Conservation (phyloP, 164 flowering plant species). For the Cinnamomum chago region DNA sequence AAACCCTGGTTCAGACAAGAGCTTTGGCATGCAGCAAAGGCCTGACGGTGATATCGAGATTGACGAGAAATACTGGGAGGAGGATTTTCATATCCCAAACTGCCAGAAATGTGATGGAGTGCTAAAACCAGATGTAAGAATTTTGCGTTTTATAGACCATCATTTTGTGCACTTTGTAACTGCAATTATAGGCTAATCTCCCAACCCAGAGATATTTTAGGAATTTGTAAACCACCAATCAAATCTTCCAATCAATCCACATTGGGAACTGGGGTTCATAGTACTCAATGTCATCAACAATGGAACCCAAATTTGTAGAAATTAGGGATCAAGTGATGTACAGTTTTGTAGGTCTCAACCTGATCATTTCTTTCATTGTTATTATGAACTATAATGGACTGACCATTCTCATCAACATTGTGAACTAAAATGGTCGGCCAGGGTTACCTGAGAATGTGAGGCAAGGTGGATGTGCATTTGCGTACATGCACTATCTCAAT, state of each 20-base stretch:
- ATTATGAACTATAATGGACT: too few species aligned
- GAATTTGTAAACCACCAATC: neutral
- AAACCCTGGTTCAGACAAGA: conserved; percentile 75
- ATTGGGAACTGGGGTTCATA: neutral
- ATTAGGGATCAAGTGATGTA: neutral
- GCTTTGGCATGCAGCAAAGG: conserved; percentile 94
- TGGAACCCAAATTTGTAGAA: neutral
- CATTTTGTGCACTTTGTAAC: neutral
- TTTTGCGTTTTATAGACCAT: neutral
- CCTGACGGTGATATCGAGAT: conserved; percentile 99
- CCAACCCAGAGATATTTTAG: neutral
- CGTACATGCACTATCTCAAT: too few species aligned
- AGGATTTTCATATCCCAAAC: conserved; percentile 73
- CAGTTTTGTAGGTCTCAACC: neutral
- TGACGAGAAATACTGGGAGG: conserved; percentile 97
- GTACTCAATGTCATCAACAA: neutral
- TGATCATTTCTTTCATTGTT: too few species aligned
- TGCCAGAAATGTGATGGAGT: conserved; percentile 81
- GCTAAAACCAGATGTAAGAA: conserved; percentile 92
- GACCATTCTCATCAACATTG: neutral
- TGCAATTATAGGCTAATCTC: neutral
- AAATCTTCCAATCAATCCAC: too few species aligned
- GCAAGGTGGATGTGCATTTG: neutral
- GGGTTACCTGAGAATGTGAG: neutral
- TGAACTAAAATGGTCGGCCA: neutral